These are phyloP conservation scores for Kodamaea arcana DNA, from an alignment of 1,139 yeast species.

Conservation along the genomic window DNA sequence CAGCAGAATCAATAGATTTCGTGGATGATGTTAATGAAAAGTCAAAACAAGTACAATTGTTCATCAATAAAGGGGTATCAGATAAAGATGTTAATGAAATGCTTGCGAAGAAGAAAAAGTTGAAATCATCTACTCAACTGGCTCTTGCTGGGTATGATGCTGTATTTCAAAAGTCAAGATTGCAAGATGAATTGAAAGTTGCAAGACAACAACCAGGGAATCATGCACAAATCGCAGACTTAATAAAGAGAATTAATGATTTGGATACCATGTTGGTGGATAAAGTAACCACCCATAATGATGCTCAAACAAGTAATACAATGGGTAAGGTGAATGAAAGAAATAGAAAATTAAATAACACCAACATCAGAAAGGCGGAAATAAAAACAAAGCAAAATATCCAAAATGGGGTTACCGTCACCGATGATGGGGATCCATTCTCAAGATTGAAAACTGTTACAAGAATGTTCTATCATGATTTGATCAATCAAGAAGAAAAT, in stretches of 20 bases:
- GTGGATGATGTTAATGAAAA: constrained; percentile 65
- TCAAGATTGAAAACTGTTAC: constrained; percentile 85
- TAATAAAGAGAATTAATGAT: constrained; percentile 45
- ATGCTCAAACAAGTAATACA: constrained; percentile 17
- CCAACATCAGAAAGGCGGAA: constrained; percentile 78
- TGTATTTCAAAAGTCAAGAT: constrained; percentile 68
- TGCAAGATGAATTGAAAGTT: constrained; percentile 71
- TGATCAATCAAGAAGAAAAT: constrained; percentile 38
- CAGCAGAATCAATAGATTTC: constrained; percentile 60
- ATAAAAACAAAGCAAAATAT: constrained; percentile 43
- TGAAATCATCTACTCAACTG: constrained; percentile 47
- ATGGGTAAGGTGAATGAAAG: constrained; percentile 72
- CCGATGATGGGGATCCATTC: constrained; percentile 75
- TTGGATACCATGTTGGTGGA: constrained; percentile 29
- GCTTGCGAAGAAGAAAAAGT: constrained; percentile 63
- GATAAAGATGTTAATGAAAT: constrained; percentile 76
- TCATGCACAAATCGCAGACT: constrained; percentile 43
- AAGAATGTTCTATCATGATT: constrained; percentile 66
- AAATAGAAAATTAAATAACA: constrained; percentile 77
- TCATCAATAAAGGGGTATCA: constrained; percentile 64
- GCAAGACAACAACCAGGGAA: constrained; percentile 64
- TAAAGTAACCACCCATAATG: constrained; percentile 19
- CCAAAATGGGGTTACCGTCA: constrained; percentile 30
- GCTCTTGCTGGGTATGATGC: constrained; percentile 52
- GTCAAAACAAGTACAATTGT: constrained; percentile 52